These are phyloP conservation scores for Geotrichum phurueaensis DNA, from an alignment of 1,139 yeast species.

Conservation along the genomic window DNA sequence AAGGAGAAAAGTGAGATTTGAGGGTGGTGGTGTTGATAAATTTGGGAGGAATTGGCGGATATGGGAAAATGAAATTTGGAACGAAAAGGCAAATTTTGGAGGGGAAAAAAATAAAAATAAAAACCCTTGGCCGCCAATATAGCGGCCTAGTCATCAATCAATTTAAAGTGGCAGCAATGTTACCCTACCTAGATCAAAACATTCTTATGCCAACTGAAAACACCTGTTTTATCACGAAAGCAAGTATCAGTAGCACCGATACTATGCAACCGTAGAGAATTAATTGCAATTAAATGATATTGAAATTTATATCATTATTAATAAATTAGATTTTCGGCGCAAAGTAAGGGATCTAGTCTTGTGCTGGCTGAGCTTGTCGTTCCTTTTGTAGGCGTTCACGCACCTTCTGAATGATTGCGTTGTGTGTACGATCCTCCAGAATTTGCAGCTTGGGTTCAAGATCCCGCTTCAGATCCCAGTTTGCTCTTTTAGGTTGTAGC, in stretches of 20 bases:
- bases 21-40: constrained; percentile 8
- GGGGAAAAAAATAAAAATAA: neutral
- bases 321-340: neutral
- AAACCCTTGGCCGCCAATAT: neutral
- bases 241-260: neutral
- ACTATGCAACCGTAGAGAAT: neutral
- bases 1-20: constrained; percentile 2
- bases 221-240: too few species aligned
- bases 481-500: constrained; percentile 33
- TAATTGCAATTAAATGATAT: neutral
- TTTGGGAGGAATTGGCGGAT: neutral
- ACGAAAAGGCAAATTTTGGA: neutral
- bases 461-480: constrained; percentile 37
- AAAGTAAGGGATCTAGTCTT: neutral
- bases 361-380: neutral
- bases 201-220: too few species aligned
- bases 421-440: constrained; percentile 37
- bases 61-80: neutral
- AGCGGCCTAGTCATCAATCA: too few species aligned
- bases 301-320: neutral
- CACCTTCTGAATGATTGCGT: constrained; percentile 39
- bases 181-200: neutral
- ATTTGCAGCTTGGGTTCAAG: constrained; percentile 34
- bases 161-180: neutral
- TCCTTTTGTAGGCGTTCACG: constrained; percentile 34